phyloP scores from a whole-genome alignment of 2,329 filamentous ascomycete species.

The Aspergillus oerlinghausenensis region DNA sequence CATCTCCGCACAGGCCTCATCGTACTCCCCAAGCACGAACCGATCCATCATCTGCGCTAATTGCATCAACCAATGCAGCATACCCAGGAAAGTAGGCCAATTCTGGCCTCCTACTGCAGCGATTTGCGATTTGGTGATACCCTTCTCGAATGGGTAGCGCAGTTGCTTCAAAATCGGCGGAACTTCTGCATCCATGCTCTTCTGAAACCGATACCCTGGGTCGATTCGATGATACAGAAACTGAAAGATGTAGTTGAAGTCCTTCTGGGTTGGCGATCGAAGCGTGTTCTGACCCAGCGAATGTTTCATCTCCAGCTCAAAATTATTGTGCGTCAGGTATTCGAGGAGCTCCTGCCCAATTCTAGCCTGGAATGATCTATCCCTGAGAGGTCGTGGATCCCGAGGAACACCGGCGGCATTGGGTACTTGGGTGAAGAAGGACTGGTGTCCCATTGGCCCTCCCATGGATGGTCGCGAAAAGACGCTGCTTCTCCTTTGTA shows the following conservation, averaged over 20 bases:
- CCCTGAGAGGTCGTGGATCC: conserved; percentile 81
- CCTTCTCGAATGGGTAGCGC: conserved; percentile 90
- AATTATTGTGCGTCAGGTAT: conserved; percentile 88
- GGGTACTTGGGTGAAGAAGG: conserved; percentile 88
- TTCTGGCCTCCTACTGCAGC: conserved; percentile 93
- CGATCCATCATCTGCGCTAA: conserved; percentile 88
- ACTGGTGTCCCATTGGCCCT: conserved; percentile 72
- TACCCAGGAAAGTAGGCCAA: conserved; percentile 88
- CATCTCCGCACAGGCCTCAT: conserved; percentile 81
- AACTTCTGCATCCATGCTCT: conserved; percentile 92
- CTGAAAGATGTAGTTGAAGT: conserved; percentile 97
- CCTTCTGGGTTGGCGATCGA: conserved; percentile 93
- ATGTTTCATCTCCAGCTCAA: conserved; percentile 97
- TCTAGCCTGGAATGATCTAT: conserved; percentile 71
- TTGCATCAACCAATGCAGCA: conserved; percentile 99
- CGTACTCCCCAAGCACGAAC: conserved; percentile 72
- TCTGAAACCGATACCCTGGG: conserved; percentile 86
- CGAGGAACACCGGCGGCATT: conserved; percentile 74
- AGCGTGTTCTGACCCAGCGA: conserved; percentile 84
- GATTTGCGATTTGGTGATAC: conserved; percentile 94
- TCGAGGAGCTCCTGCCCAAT: conserved; percentile 89
- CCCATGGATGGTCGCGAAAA: conserved; percentile 66
- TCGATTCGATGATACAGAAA: conserved; percentile 97
- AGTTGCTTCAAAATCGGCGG: conserved; percentile 88
- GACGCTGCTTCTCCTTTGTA: conserved; percentile 74